A percentile compares a stretch with the other conserved stretches of the same genome.
Evolutionary conservation across 306 rosid genomes (phyloP).

Genomic region (Inga laurina): DNA sequence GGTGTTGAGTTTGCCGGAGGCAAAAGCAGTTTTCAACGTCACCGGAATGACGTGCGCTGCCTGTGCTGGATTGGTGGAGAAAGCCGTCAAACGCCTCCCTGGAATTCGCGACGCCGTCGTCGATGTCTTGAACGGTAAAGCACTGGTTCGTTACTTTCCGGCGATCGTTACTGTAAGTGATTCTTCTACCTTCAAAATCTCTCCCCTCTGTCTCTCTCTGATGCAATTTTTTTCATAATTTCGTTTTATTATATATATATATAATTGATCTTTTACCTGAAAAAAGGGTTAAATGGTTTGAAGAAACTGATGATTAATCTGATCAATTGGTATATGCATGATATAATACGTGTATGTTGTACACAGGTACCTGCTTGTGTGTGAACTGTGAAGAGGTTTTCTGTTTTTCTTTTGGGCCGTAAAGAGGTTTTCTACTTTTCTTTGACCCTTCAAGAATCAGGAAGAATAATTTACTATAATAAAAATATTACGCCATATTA

Average conservation of each 20-base stretch:
- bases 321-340: not conserved
- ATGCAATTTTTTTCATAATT: not conserved
- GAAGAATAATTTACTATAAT: no score
- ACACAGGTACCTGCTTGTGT: no score
- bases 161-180: slow-evolving; percentile 51
- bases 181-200: not conserved
- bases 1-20: not conserved
- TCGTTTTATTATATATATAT: no score
- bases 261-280: no score
- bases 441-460: not conserved
- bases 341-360: no score
- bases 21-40: slow-evolving; percentile 55
- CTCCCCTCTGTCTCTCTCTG: not conserved
- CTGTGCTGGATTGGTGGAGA: slow-evolving; percentile 74
- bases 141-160: slow-evolving; percentile 58
- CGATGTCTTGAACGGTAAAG: slow-evolving; percentile 71
- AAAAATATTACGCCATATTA: no score
- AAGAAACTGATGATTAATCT: not conserved
- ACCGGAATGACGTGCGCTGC: slow-evolving; percentile 82
- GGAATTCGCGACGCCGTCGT: slow-evolving; percentile 67
- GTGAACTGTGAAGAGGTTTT: no score
- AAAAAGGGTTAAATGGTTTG: not conserved
- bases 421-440: no score
- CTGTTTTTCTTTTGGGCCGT: no score
- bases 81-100: slow-evolving; percentile 70